Conservation (phyloP, 2,329 filamentous ascomycete genomes). For the Nectriaceae sp. region DNA sequence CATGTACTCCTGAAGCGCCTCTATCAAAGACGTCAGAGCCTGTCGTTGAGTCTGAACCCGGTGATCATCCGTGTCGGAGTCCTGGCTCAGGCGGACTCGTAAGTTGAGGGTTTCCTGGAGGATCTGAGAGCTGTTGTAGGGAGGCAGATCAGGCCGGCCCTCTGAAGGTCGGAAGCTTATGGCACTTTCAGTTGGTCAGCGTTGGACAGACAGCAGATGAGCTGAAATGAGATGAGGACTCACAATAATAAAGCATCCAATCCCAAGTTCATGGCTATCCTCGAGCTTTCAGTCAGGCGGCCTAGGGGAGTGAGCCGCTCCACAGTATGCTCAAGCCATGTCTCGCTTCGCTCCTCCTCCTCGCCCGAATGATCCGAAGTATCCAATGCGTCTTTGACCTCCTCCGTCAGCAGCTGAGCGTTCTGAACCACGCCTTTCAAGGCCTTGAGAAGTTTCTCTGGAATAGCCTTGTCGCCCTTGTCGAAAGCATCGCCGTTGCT, state of each 20-base stretch:
- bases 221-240: too few relatives aligned
- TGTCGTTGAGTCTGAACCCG: conserved; percentile 20
- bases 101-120: conserved; percentile 24
- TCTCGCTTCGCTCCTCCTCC: conserved; percentile 12
- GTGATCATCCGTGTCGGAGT: conserved; percentile 21
- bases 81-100: conserved; percentile 16
- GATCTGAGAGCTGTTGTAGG: conserved; percentile 30
- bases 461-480: conserved; percentile 10
- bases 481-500: conserved; percentile 25
- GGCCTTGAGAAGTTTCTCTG: conserved; percentile 14
- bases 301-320: conserved; percentile 22
- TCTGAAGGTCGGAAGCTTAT: conserved; percentile 24
- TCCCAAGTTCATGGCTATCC: conserved; percentile 26
- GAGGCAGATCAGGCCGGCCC: conserved; percentile 20
- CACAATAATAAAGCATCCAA: conserved; percentile 24
- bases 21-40: conserved; percentile 20
- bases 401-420: conserved; percentile 19
- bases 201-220: neutral
- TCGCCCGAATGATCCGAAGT: conserved; percentile 6
- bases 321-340: conserved; percentile 25
- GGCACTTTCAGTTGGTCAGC: conserved; percentile 15
- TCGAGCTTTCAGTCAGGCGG: conserved; percentile 19
- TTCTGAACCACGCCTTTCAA: conserved; percentile 19
- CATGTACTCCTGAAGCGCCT: conserved; percentile 26
- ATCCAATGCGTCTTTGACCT: conserved; percentile 24